A percentile compares a stretch with the other conserved stretches of the same genome.
phyloP scores from a whole-genome alignment of 164 flowering plant genomes.

The Aristolochia contorta region DNA sequence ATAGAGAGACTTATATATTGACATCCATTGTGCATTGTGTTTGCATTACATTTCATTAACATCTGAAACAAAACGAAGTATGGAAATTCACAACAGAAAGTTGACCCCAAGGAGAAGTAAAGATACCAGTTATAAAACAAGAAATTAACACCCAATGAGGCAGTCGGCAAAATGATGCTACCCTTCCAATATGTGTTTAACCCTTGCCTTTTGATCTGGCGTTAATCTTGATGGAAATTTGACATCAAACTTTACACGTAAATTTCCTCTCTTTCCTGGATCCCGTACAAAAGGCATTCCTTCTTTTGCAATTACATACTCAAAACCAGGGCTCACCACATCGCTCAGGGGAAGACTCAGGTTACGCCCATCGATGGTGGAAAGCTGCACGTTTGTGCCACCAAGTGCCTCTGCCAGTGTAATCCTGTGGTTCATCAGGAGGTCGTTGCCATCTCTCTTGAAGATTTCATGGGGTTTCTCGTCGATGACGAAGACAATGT shows the following conservation, averaged over 20 bases:
- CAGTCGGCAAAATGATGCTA: neutral
- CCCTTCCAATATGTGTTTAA: constrained; percentile 23
- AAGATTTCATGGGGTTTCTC: constrained; percentile 57
- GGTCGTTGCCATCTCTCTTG: constrained; percentile 67
- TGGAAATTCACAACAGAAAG: too few relatives aligned
- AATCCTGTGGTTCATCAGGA: constrained; percentile 35
- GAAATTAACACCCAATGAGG: too few relatives aligned
- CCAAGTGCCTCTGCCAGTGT: constrained; percentile 50
- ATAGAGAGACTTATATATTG: too few relatives aligned
- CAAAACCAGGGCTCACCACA: constrained; percentile 47
- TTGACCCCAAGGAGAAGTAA: too few relatives aligned
- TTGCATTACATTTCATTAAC: too few relatives aligned
- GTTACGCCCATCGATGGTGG: constrained; percentile 50
- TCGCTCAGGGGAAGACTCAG: constrained; percentile 37
- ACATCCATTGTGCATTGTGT: too few relatives aligned
- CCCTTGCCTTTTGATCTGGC: constrained; percentile 23
- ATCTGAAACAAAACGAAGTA: too few relatives aligned
- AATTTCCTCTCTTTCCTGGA: constrained; percentile 36
- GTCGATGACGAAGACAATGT: constrained; percentile 58
- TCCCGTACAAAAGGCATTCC: constrained; percentile 56
- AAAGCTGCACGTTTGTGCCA: constrained; percentile 40
- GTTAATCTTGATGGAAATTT: constrained; percentile 32
- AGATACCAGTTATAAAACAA: too few relatives aligned
- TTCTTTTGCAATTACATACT: constrained; percentile 39
- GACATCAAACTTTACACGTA: constrained; percentile 32